A percentile compares a stretch with the other conserved stretches of the same genome.
These are phyloP conservation scores for Capronia coronata DNA, from an alignment of 2,329 filamentous ascomycete species.

Conservation along the genomic window DNA sequence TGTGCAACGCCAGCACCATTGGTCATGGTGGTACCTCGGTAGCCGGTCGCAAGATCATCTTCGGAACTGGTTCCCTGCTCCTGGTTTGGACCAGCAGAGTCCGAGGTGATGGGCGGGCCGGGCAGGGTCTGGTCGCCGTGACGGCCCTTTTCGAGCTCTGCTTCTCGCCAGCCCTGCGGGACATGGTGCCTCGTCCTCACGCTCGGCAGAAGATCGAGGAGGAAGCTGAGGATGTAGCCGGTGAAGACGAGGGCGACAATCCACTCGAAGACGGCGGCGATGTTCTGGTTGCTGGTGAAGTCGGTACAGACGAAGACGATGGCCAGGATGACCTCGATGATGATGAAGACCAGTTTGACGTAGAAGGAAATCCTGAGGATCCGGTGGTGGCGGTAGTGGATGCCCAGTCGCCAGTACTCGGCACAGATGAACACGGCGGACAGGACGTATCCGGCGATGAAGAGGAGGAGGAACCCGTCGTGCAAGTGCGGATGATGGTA, in stretches of 20 bases:
- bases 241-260: constrained; percentile 32
- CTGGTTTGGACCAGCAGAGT: constrained; percentile 17
- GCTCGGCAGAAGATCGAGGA: constrained; percentile 79
- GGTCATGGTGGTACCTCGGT: constrained; percentile 15
- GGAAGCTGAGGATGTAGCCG: constrained; percentile 72
- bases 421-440: constrained; percentile 80
- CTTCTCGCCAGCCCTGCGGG: constrained; percentile 34
- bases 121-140: constrained; percentile 1
- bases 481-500: constrained; percentile 61
- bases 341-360: constrained; percentile 77
- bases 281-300: constrained; percentile 47
- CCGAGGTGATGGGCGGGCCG: constrained; percentile 13
- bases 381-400: constrained; percentile 64
- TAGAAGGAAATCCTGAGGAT: constrained; percentile 74
- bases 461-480: constrained; percentile 69
- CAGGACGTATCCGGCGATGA: constrained; percentile 78
- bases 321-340: constrained; percentile 66
- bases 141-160: constrained; percentile 15
- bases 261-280: constrained; percentile 73
- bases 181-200: constrained; percentile 52
- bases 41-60: constrained; percentile 10
- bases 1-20: constrained; percentile 3
- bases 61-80: constrained; percentile 10
- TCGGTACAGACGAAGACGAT: constrained; percentile 57
- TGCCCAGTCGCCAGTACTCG: constrained; percentile 80